Evolutionary conservation across 2,329 filamentous ascomycete genomes (phyloP).

Genomic region (Cladosporium sp.): DNA sequence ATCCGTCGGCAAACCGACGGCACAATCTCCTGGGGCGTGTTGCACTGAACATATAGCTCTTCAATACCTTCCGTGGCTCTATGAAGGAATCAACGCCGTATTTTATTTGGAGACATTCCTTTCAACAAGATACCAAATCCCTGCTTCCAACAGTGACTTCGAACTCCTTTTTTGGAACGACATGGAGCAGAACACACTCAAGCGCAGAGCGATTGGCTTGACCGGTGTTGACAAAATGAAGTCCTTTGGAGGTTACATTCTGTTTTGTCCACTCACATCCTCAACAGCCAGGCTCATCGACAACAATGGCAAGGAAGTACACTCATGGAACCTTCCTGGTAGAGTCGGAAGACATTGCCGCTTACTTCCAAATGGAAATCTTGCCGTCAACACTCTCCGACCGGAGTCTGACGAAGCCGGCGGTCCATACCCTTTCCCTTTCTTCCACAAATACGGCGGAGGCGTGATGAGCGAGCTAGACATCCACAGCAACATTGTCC

Average conservation of each 20-base stretch:
- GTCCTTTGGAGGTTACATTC: conserved; percentile 44
- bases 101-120: background rate
- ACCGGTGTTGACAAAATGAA: conserved; percentile 40
- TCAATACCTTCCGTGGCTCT: background rate
- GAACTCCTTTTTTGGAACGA: background rate
- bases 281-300: conserved; percentile 42
- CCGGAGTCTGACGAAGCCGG: conserved; percentile 30
- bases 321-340: conserved; percentile 46
- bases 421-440: conserved; percentile 43
- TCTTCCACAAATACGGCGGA: conserved; percentile 50
- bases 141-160: background rate
- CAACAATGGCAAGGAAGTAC: conserved; percentile 45
- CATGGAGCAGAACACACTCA: conserved; percentile 49
- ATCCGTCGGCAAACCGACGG: background rate
- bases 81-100: background rate
- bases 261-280: conserved; percentile 46
- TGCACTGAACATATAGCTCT: background rate
- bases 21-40: background rate
- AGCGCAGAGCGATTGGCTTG: conserved; percentile 45
- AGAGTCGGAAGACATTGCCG: conserved; percentile 47
- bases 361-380: conserved; percentile 46
- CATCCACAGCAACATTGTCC: conserved; percentile 40
- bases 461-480: conserved; percentile 48
- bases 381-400: conserved; percentile 47
- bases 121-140: background rate